Evolutionary conservation across 257 asterid genomes (phyloP).

Genomic region (Petrea volubilis): DNA sequence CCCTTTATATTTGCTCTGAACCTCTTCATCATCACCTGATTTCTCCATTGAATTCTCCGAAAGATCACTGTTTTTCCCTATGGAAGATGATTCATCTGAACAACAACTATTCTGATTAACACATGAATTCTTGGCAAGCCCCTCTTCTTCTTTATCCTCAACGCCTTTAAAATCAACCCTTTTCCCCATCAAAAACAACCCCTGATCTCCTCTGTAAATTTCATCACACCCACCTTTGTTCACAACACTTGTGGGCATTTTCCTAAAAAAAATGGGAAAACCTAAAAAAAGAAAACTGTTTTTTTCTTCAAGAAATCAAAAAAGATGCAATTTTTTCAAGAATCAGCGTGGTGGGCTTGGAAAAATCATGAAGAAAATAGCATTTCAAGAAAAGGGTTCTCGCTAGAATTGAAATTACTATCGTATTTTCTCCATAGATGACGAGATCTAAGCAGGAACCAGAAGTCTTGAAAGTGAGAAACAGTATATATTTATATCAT

Average conservation of each 20-base stretch:
- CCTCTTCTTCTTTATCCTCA: slow-evolving; percentile 3
- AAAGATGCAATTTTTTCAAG: neutral
- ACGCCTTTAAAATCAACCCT: slow-evolving; percentile 18
- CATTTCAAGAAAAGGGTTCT: slow-evolving; percentile 5
- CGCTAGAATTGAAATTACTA: neutral
- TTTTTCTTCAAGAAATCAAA: neutral
- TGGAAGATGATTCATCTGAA: slow-evolving; percentile 51
- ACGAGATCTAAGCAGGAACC: slow-evolving; percentile 20
- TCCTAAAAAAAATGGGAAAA: neutral
- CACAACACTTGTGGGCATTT: slow-evolving; percentile 40
- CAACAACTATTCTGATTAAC: slow-evolving; percentile 23
- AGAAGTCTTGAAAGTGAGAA: neutral
- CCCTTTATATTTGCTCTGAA: slow-evolving; percentile 54
- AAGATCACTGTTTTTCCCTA: slow-evolving; percentile 65
- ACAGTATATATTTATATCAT: neutral
- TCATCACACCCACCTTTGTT: slow-evolving; percentile 32
- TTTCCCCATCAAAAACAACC: slow-evolving; percentile 11
- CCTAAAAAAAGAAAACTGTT: neutral
- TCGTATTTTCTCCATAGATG: neutral
- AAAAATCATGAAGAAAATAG: neutral
- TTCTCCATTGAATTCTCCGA: slow-evolving; percentile 48
- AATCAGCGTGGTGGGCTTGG: neutral
- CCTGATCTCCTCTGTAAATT: slow-evolving; percentile 23
- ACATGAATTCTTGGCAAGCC: slow-evolving; percentile 2
- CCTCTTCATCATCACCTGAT: slow-evolving; percentile 50